Percentiles rank a stretch among this genome's conserved stretches.
These are phyloP conservation scores for Tetracentron sinense DNA, from an alignment of 164 flowering plant genomes.

Conservation along the genomic window DNA sequence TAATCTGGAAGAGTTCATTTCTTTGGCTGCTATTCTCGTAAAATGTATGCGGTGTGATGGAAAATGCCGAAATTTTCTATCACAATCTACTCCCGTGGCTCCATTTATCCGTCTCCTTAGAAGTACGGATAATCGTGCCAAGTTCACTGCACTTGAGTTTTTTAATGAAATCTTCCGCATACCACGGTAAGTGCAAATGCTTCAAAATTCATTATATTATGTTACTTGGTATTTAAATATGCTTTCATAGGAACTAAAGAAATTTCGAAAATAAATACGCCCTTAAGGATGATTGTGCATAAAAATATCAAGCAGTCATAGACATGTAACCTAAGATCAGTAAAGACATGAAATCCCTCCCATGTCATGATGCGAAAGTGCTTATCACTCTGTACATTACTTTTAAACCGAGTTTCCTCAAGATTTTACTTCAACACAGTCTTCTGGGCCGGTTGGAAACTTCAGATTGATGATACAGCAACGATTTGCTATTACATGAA, in stretches of 20 bases:
- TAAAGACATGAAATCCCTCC: neutral
- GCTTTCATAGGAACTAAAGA: neutral
- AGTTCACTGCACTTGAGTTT: conserved; percentile 46
- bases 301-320: too few relatives aligned
- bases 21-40: conserved; percentile 54
- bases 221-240: conserved; percentile 1
- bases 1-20: conserved; percentile 39
- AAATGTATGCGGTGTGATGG: conserved; percentile 73
- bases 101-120: conserved; percentile 47
- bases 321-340: neutral
- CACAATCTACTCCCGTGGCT: conserved; percentile 41
- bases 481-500: neutral
- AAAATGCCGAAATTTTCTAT: conserved; percentile 48
- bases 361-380: neutral
- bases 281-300: neutral
- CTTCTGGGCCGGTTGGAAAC: neutral
- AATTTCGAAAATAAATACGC: neutral
- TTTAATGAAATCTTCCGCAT: conserved; percentile 61
- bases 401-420: neutral
- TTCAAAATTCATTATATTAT: conserved; percentile 1
- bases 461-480: neutral
- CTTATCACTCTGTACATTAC: neutral
- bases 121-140: conserved; percentile 47
- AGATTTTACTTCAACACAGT: neutral
- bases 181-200: conserved; percentile 51